phyloP scores from a whole-genome alignment of 116 monocot species.

The Iris pallida region DNA sequence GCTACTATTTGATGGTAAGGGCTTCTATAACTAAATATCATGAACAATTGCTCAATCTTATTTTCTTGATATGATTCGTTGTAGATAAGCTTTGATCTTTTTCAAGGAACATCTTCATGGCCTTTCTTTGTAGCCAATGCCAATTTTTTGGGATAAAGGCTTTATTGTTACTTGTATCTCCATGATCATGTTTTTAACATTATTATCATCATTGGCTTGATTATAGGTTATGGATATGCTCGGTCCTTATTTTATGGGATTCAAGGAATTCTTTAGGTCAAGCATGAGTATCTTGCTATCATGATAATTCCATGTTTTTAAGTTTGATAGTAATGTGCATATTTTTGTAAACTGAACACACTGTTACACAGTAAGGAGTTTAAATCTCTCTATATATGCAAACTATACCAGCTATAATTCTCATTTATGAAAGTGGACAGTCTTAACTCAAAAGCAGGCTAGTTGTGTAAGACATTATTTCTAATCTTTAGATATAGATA shows the following conservation, averaged over 20 bases:
- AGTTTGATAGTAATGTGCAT: background rate
- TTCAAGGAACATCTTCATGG: background rate
- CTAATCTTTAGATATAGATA: background rate
- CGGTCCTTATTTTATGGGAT: slow-evolving; percentile 72
- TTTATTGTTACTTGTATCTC: background rate
- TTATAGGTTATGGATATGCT: slow-evolving; percentile 72
- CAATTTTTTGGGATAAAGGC: background rate
- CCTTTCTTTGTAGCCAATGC: background rate
- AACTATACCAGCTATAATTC: background rate
- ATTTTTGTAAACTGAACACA: background rate
- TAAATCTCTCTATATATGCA: too few relatives aligned
- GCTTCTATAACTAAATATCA: background rate
- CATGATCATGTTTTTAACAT: background rate
- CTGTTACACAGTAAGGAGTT: background rate
- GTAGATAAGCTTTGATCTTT: background rate
- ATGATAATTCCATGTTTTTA: background rate
- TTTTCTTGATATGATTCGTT: background rate
- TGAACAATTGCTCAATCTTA: background rate
- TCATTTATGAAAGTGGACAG: too few relatives aligned
- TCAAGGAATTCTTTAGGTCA: slow-evolving; percentile 65
- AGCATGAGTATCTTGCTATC: slow-evolving; percentile 33
- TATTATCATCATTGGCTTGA: too few relatives aligned
- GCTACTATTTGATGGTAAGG: slow-evolving; percentile 70
- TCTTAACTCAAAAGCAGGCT: too few relatives aligned
- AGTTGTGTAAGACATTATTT: background rate